Evolutionary conservation across 2,329 filamentous ascomycete genomes (phyloP).

Genomic region (Blastomyces silverae): DNA sequence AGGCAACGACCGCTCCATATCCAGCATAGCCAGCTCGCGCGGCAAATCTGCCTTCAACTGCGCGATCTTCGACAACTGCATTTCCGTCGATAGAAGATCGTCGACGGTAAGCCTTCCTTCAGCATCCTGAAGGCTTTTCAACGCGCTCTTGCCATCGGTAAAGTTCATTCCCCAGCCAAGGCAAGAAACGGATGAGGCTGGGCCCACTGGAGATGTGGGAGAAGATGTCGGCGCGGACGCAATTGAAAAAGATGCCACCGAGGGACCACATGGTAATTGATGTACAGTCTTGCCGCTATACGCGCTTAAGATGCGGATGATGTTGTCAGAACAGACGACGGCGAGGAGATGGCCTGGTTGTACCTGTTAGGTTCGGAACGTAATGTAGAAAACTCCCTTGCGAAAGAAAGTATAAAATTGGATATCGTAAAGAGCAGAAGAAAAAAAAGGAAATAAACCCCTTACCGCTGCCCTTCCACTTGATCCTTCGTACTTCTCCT

Average conservation of each 20-base stretch:
- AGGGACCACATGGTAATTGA: slow-evolving; percentile 47
- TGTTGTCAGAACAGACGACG: slow-evolving; percentile 75
- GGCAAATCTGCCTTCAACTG: slow-evolving; percentile 55
- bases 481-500: slow-evolving; percentile 40
- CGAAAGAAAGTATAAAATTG: slow-evolving; percentile 11
- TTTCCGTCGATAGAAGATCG: slow-evolving; percentile 37
- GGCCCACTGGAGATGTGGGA: slow-evolving; percentile 43
- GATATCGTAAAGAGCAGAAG: not conserved
- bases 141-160: slow-evolving; percentile 44
- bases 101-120: slow-evolving; percentile 33
- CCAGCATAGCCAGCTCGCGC: slow-evolving; percentile 63
- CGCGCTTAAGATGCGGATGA: slow-evolving; percentile 66
- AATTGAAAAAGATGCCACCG: slow-evolving; percentile 42
- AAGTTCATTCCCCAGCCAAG: slow-evolving; percentile 52
- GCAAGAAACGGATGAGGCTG: slow-evolving; percentile 37
- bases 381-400: not conserved
- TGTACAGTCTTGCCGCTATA: slow-evolving; percentile 78
- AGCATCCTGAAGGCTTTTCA: slow-evolving; percentile 33
- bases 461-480: slow-evolving; percentile 64
- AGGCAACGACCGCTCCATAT: slow-evolving; percentile 68
- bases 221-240: slow-evolving; percentile 44
- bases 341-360: slow-evolving; percentile 59
- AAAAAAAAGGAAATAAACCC: slow-evolving; percentile 13
- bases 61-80: slow-evolving; percentile 33
- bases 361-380: slow-evolving; percentile 13